Evolutionary conservation across 331 rosid species (phyloP).

Genomic region (Malus hybrid): DNA sequence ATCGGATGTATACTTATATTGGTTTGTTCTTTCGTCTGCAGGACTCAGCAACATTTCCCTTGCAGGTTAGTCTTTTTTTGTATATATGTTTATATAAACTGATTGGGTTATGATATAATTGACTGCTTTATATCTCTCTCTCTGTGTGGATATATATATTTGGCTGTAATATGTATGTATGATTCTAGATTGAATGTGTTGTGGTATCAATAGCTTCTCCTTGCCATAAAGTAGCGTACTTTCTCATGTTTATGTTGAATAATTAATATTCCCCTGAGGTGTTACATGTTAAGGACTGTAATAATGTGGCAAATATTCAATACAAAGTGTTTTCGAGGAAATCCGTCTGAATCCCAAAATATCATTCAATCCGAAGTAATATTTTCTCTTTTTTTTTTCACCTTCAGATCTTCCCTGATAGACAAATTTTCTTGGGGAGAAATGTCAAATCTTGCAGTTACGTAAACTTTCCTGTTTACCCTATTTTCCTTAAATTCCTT

Average conservation of each 20-base stretch:
- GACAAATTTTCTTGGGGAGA: neutral
- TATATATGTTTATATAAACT: neutral
- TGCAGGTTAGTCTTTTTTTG: slow-evolving; percentile 58
- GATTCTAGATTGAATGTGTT: neutral
- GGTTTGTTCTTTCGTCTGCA: slow-evolving; percentile 35
- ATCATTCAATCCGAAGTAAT: neutral
- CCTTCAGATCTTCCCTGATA: neutral
- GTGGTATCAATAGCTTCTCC: neutral
- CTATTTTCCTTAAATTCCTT: neutral
- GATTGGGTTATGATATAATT: no score
- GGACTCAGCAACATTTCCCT: slow-evolving; percentile 79
- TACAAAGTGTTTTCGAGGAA: neutral
- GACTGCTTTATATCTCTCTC: neutral
- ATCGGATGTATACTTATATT: slow-evolving; percentile 25
- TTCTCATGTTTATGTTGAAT: neutral
- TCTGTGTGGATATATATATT: no score
- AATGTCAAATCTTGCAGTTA: neutral
- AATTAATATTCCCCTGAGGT: no score
- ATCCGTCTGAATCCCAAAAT: no score
- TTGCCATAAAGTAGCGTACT: no score
- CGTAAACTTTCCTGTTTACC: neutral
- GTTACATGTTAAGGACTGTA: neutral
- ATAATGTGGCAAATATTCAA: neutral
- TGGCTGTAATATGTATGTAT: neutral
- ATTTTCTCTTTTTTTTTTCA: neutral